Evolutionary conservation across 1,284 basidiomycete genomes (phyloP).

Genomic region (Sanghuangporus weigelae): DNA sequence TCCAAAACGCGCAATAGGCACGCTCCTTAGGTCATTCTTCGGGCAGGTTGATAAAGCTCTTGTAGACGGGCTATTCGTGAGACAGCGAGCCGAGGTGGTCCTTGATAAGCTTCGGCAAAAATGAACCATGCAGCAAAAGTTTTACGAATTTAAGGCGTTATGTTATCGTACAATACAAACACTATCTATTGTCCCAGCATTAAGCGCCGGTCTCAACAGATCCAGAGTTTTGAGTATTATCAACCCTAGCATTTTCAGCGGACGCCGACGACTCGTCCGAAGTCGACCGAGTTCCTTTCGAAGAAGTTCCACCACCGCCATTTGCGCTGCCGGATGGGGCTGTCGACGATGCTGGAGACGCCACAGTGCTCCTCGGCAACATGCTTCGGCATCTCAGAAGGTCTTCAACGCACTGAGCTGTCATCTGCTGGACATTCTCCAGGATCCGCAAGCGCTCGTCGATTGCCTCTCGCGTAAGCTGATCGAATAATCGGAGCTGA

Average conservation of each 20-base stretch:
- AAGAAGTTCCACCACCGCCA: constrained; percentile 3
- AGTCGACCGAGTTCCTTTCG: background rate
- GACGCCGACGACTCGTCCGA: background rate
- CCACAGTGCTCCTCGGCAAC: constrained; percentile 37
- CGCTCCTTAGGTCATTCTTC: constrained; percentile 60
- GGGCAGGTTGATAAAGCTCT: constrained; percentile 49
- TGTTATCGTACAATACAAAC: constrained; percentile 9
- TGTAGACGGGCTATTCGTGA: constrained; percentile 55
- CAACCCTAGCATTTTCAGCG: background rate
- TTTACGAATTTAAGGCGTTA: background rate
- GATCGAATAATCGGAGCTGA: constrained; percentile 56
- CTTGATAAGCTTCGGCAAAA: constrained; percentile 22
- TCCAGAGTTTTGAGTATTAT: background rate
- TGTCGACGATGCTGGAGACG: constrained; percentile 6
- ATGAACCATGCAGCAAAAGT: background rate
- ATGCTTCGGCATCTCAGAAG: constrained; percentile 68
- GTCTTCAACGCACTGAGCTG: constrained; percentile 72
- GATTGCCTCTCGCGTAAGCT: constrained; percentile 69
- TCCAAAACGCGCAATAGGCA: constrained; percentile 38
- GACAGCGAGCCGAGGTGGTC: constrained; percentile 41
- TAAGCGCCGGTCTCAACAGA: background rate
- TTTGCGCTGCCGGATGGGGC: background rate
- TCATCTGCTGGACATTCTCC: constrained; percentile 64
- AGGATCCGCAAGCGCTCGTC: constrained; percentile 76
- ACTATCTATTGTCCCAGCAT: background rate